Conservation (phyloP, 176 grass and related monocot species). For the Carex kokanica region DNA sequence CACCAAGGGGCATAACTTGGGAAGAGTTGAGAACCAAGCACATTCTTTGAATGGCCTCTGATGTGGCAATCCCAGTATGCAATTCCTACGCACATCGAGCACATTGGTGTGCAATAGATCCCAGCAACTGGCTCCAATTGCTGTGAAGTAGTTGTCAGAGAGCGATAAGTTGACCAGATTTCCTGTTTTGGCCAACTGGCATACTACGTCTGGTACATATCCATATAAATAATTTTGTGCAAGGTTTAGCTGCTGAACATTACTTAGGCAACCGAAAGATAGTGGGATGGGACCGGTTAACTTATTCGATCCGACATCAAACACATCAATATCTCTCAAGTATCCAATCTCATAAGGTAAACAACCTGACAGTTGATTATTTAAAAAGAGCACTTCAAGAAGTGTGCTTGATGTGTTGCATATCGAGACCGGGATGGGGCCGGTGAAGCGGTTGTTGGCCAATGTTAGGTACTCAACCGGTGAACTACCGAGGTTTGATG, state of each 20-base stretch:
- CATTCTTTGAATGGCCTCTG: conserved; percentile 65
- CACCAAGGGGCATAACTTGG: conserved; percentile 53
- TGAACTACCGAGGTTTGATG: conserved; percentile 44
- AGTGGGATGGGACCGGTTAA: conserved; percentile 62
- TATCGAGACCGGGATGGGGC: conserved; percentile 49
- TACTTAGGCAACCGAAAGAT: conserved; percentile 69
- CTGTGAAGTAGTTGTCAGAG: conserved; percentile 71
- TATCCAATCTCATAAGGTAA: conserved; percentile 68
- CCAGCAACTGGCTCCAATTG: conserved; percentile 47
- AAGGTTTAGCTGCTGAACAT: conserved; percentile 55
- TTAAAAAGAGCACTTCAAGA: conserved; percentile 75
- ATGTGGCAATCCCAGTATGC: conserved; percentile 50
- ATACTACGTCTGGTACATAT: conserved; percentile 59
- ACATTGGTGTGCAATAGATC: conserved; percentile 40
- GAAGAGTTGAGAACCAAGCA: conserved; percentile 37
- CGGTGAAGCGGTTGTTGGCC: conserved; percentile 74
- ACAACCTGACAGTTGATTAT: conserved; percentile 69
- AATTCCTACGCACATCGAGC: conserved; percentile 67
- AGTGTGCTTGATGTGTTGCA: conserved; percentile 46
- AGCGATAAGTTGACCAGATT: conserved; percentile 65
- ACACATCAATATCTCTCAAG: conserved; percentile 43
- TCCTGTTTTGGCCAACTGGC: conserved; percentile 45
- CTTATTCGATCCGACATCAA: conserved; percentile 59
- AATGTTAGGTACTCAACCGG: conserved; percentile 57
- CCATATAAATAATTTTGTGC: conserved; percentile 66